Conservation (phyloP, 2,329 filamentous ascomycete genomes). For the Pseudogymnoascus sp. region DNA sequence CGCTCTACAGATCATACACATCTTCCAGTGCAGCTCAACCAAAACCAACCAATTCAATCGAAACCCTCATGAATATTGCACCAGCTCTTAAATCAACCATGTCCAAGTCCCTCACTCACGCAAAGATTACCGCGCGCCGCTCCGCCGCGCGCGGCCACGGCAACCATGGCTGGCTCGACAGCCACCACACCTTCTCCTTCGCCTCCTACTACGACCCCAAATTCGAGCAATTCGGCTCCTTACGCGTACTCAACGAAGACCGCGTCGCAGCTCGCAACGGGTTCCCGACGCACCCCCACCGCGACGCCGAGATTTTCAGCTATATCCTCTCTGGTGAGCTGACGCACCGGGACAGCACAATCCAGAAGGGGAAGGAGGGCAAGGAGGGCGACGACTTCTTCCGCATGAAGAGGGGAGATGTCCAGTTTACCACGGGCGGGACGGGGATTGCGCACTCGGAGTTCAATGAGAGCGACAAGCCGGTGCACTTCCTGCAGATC, state of each 20-base stretch:
- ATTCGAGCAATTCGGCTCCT: slow-evolving; percentile 63
- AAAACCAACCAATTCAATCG: not conserved
- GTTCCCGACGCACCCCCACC: slow-evolving; percentile 79
- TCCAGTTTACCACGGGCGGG: slow-evolving; percentile 86
- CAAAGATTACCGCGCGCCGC: slow-evolving; percentile 67
- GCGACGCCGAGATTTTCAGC: slow-evolving; percentile 83
- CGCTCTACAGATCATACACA: slow-evolving; percentile 11
- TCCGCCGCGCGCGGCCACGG: slow-evolving; percentile 67
- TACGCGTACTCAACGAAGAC: slow-evolving; percentile 85
- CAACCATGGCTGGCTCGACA: slow-evolving; percentile 82
- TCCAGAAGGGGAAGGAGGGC: slow-evolving; percentile 59
- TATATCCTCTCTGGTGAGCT: slow-evolving; percentile 82
- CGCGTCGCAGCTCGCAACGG: slow-evolving; percentile 66
- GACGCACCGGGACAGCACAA: slow-evolving; percentile 81
- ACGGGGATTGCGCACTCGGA: slow-evolving; percentile 75
- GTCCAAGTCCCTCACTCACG: slow-evolving; percentile 56
- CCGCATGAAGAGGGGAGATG: slow-evolving; percentile 68
- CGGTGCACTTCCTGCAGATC: slow-evolving; percentile 82
- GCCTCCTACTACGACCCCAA: slow-evolving; percentile 53
- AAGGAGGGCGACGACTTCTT: slow-evolving; percentile 55
- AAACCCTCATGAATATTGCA: slow-evolving; percentile 20
- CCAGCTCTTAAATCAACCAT: slow-evolving; percentile 39
- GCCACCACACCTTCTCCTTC: slow-evolving; percentile 81
- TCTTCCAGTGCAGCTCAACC: not conserved
- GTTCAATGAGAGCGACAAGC: slow-evolving; percentile 64